Conservation (phyloP, 78 protist species). For the Paulinella micropora region DNA sequence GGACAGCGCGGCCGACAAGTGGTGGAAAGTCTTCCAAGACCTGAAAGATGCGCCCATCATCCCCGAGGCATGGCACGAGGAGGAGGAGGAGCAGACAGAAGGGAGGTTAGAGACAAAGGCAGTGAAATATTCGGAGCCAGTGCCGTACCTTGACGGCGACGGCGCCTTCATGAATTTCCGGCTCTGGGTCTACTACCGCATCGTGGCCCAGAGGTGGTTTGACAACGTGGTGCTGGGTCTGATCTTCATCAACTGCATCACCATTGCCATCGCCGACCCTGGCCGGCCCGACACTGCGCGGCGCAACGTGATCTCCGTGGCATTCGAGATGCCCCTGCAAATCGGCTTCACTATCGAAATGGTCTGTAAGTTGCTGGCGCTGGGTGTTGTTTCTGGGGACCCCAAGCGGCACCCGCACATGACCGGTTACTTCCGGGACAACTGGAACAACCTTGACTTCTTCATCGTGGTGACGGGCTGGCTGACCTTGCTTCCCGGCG, state of each 20-base stretch:
- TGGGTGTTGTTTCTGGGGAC: neutral
- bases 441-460: constrained; percentile 32
- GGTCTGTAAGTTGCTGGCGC: constrained; percentile 4
- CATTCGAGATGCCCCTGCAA: neutral
- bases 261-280: neutral
- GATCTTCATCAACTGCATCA: neutral
- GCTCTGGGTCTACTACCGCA: no score
- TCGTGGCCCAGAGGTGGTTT: neutral
- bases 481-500: neutral
- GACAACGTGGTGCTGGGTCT: neutral
- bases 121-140: no score
- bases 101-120: no score
- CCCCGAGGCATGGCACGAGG: no score
- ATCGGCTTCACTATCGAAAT: constrained; percentile 5
- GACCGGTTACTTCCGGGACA: constrained; percentile 18
- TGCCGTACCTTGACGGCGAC: no score
- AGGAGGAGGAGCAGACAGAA: no score
- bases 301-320: neutral
- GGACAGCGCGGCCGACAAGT: no score
- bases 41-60: no score
- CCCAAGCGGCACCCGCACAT: neutral
- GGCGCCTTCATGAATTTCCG: no score
- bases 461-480: constrained; percentile 6
- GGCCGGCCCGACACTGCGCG: neutral
- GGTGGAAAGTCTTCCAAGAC: no score